A percentile compares a stretch with the other conserved stretches of the same genome.
Conservation (phyloP, 345 rosid genomes). For the Syzygium jambos region DNA sequence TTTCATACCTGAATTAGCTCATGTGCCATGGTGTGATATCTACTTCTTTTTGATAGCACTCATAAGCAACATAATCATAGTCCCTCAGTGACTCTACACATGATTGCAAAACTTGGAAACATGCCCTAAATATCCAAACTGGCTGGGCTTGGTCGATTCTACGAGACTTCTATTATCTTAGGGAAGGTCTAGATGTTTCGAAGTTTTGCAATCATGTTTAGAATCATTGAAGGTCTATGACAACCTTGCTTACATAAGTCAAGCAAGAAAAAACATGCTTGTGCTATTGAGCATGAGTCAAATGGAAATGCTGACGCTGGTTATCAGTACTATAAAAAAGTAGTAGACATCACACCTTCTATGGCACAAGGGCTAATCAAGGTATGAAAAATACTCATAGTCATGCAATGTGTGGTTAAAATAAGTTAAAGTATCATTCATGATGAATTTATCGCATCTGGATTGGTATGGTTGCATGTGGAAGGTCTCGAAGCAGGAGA, state of each 20-base stretch:
- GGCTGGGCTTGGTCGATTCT: no score
- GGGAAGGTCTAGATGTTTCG: no score
- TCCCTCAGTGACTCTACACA: neutral
- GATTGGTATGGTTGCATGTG: neutral
- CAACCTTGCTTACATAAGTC: no score
- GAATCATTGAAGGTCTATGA: no score
- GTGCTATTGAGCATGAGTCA: no score
- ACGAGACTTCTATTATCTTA: no score
- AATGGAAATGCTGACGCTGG: no score
- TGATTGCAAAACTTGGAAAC: neutral
- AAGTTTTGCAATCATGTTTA: no score
- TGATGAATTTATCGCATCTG: neutral
- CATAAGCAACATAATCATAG: constrained; percentile 47
- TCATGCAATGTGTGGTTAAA: neutral
- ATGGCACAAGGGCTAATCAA: constrained; percentile 73
- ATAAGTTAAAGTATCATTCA: neutral
- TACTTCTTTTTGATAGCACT: constrained; percentile 87
- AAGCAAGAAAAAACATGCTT: no score
- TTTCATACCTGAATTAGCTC: constrained; percentile 65
- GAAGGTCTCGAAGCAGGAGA: constrained; percentile 73
- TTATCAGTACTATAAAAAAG: no score
- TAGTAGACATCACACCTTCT: constrained; percentile 22
- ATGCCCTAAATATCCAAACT: no score
- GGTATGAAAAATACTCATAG: constrained; percentile 18
- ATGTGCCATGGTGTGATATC: constrained; percentile 86